A percentile compares a stretch with the other conserved stretches of the same genome.
Evolutionary conservation across 306 rosid genomes (phyloP).

Genomic region (Sicyos edulis): DNA sequence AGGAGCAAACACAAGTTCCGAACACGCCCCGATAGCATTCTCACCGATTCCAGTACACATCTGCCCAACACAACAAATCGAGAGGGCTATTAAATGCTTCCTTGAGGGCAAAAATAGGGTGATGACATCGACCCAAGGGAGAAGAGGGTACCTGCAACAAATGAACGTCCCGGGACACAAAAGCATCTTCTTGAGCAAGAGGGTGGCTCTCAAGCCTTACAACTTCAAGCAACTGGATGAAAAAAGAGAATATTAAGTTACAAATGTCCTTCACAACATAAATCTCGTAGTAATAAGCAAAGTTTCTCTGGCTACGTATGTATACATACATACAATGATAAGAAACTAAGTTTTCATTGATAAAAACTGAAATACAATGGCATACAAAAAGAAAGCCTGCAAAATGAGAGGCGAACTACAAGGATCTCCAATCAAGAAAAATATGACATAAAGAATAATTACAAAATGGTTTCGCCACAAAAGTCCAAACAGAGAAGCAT

Average conservation of each 20-base stretch:
- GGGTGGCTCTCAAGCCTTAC: slow-evolving; percentile 91
- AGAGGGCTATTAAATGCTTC: background rate
- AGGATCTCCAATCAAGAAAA: too few species aligned
- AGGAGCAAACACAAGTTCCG: slow-evolving; percentile 81
- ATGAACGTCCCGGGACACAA: slow-evolving; percentile 78
- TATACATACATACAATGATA: too few species aligned
- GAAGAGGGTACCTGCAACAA: slow-evolving; percentile 64
- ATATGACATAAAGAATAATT: too few species aligned
- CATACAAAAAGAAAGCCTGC: too few species aligned
- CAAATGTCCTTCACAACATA: background rate
- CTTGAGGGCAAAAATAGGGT: background rate
- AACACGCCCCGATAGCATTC: slow-evolving; percentile 71
- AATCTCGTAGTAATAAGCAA: too few species aligned
- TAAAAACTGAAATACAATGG: too few species aligned
- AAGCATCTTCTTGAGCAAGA: slow-evolving; percentile 71
- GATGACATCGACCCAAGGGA: background rate
- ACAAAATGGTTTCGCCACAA: too few species aligned
- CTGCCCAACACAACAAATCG: slow-evolving; percentile 31
- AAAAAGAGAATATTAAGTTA: background rate
- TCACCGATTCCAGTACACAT: slow-evolving; percentile 75
- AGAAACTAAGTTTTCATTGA: too few species aligned
- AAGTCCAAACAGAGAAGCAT: too few species aligned
- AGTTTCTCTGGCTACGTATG: too few species aligned
- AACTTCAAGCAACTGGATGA: slow-evolving; percentile 75
- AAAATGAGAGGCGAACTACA: too few species aligned